phyloP scores from a whole-genome alignment of 352 stramenopile species.

The Phytophthora podocarpi region DNA sequence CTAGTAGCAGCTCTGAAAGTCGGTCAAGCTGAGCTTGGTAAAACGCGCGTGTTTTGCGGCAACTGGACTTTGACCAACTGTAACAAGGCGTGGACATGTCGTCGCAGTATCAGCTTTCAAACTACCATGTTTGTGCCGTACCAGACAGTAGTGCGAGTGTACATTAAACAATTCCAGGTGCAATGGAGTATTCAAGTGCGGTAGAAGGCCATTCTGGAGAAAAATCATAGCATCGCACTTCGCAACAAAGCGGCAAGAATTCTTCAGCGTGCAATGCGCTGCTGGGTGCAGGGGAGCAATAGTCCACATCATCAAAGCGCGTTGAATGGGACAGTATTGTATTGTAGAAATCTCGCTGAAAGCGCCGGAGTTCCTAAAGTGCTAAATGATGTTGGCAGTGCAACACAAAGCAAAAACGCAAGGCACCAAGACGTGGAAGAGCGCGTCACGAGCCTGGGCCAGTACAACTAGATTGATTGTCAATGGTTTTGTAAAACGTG shows the following conservation, averaged over 20 bases:
- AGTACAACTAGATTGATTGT: too few relatives aligned
- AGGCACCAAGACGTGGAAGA: too few relatives aligned
- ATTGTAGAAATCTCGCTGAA: too few relatives aligned
- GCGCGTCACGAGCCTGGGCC: too few relatives aligned
- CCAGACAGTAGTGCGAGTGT: constrained; percentile 33
- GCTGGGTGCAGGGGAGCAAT: constrained; percentile 34
- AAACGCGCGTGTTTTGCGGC: constrained; percentile 74
- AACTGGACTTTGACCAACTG: constrained; percentile 69
- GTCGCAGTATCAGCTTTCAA: constrained; percentile 34
- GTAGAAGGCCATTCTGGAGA: constrained; percentile 60
- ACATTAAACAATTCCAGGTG: constrained; percentile 37
- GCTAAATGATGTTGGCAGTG: too few relatives aligned
- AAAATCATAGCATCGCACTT: constrained; percentile 37
- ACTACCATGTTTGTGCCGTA: constrained; percentile 63
- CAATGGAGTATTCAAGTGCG: constrained; percentile 55
- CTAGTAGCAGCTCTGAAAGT: constrained; percentile 45
- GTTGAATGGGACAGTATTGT: too few relatives aligned
- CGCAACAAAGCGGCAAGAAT: constrained; percentile 38
- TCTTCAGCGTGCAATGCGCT: constrained; percentile 44
- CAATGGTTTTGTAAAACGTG: too few relatives aligned
- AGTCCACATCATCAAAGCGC: constrained; percentile 26
- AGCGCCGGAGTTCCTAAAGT: too few relatives aligned
- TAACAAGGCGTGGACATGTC: constrained; percentile 48
- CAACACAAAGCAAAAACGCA: too few relatives aligned
- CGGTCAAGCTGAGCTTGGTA: constrained; percentile 61